phyloP scores from a whole-genome alignment of 768 basidiomycete genomes.

The Leccinum olivaceopallidum region DNA sequence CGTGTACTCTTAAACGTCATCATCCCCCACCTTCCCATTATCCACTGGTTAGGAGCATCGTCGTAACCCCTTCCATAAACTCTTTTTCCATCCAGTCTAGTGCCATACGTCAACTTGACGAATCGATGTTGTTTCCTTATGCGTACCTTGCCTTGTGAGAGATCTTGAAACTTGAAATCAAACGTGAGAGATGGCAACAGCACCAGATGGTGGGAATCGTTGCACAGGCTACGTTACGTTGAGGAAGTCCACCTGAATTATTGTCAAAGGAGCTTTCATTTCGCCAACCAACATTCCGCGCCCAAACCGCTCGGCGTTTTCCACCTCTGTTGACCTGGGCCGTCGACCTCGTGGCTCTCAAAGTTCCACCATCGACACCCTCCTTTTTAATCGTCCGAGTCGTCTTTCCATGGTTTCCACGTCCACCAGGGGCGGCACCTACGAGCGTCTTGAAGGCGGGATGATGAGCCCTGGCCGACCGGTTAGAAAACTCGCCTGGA shows the following conservation, averaged over 20 bases:
- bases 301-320: slow-evolving; percentile 24
- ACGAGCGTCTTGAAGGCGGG: slow-evolving; percentile 63
- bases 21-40: slow-evolving; percentile 32
- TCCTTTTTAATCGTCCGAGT: slow-evolving; percentile 1
- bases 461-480: slow-evolving; percentile 47
- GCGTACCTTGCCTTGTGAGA: background rate
- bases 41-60: slow-evolving; percentile 55
- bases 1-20: slow-evolving; percentile 33
- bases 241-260: background rate
- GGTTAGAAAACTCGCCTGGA: slow-evolving; percentile 51
- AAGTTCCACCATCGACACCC: background rate
- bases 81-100: slow-evolving; percentile 8
- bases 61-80: slow-evolving; percentile 43
- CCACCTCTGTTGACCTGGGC: slow-evolving; percentile 32
- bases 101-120: background rate
- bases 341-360: slow-evolving; percentile 26
- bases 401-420: slow-evolving; percentile 22
- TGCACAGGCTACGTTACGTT: no score
- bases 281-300: slow-evolving; percentile 23
- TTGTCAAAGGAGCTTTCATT: background rate
- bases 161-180: no score
- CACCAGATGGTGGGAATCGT: background rate
- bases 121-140: background rate
- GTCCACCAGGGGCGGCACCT: slow-evolving; percentile 45
- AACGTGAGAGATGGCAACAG: background rate